Evolutionary conservation across 139 green algal genomes (phyloP).

Genomic region (Closterium sp.): DNA sequence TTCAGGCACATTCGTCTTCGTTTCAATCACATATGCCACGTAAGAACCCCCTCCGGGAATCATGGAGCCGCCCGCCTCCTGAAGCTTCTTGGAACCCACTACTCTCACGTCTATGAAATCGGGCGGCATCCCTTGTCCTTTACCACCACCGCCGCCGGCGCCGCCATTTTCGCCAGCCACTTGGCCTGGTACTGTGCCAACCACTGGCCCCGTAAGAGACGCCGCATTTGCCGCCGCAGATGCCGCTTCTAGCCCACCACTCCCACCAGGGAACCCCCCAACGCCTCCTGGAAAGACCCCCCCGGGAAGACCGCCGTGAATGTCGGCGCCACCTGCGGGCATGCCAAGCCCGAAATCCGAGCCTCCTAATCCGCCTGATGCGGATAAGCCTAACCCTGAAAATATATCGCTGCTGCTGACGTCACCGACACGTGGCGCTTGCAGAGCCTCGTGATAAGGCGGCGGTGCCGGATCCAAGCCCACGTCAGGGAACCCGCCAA

Average conservation of each 20-base stretch:
- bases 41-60: conserved; percentile 27
- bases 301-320: background rate
- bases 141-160: background rate
- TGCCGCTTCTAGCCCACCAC: background rate
- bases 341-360: background rate
- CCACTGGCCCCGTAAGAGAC: background rate
- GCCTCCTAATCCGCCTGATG: background rate
- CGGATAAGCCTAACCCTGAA: background rate
- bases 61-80: conserved; percentile 6
- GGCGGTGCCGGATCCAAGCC: background rate
- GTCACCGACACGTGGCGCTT: background rate
- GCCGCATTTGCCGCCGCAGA: background rate
- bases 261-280: background rate
- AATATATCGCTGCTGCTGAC: background rate
- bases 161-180: background rate
- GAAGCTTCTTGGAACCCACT: conserved; percentile 18
- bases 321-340: background rate
- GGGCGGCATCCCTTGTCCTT: background rate
- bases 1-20: conserved; percentile 24
- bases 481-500: background rate
- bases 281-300: too few relatives aligned
- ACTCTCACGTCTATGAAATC: conserved; percentile 27
- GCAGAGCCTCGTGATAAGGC: background rate
- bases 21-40: conserved; percentile 42
- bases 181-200: background rate